These are phyloP conservation scores for Talaromyces pinophilus DNA, from an alignment of 2,329 filamentous ascomycete genomes.

Conservation along the genomic window DNA sequence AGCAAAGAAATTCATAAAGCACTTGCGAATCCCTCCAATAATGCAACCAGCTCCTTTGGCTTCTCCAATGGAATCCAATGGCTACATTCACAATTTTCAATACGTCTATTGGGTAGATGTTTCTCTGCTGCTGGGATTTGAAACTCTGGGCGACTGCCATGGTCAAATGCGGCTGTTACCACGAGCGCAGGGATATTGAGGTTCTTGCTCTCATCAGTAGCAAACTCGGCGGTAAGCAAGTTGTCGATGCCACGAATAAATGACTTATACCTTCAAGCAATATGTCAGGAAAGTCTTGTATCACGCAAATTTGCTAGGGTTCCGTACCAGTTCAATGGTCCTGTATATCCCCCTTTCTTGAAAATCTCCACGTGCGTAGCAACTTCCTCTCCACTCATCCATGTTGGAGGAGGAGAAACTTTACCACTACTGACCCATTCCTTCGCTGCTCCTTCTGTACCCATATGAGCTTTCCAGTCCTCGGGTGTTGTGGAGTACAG, in stretches of 20 bases:
- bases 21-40: slow-evolving; percentile 12
- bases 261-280: slow-evolving; percentile 16
- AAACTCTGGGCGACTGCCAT: slow-evolving; percentile 12
- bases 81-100: slow-evolving; percentile 12
- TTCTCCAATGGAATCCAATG: slow-evolving; percentile 22
- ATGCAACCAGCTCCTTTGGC: not conserved
- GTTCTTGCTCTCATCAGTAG: slow-evolving; percentile 19
- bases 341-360: slow-evolving; percentile 19
- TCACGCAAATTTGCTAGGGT: not conserved
- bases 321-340: slow-evolving; percentile 19
- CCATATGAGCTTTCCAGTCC: slow-evolving; percentile 16
- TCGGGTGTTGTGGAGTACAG: slow-evolving; percentile 15
- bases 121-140: slow-evolving; percentile 14
- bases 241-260: slow-evolving; percentile 12
- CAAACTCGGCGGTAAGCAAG: not conserved
- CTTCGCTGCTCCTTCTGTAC: slow-evolving; percentile 4
- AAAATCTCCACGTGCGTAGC: slow-evolving; percentile 16
- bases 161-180: slow-evolving; percentile 12
- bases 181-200: slow-evolving; percentile 13
- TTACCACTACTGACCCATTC: slow-evolving; percentile 14
- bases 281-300: not conserved
- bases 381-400: slow-evolving; percentile 17
- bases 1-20: not conserved
- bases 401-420: slow-evolving; percentile 16
- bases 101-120: slow-evolving; percentile 1